Evolutionary conservation across 164 flowering plant species (phyloP).

Genomic region (Taxillus chinensis): DNA sequence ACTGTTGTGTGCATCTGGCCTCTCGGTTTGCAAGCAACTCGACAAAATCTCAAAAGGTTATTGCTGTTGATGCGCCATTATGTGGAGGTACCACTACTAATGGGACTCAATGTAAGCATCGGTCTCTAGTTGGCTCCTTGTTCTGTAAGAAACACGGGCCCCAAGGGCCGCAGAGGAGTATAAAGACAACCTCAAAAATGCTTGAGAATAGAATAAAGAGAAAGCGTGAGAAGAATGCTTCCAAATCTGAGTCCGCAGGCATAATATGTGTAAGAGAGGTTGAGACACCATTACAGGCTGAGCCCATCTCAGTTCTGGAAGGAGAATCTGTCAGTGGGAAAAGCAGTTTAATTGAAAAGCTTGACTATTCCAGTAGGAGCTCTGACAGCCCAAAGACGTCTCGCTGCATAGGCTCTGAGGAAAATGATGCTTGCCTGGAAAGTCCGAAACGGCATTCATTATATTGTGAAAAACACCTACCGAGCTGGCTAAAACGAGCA

Average conservation of each 20-base stretch:
- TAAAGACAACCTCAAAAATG: constrained; percentile 13
- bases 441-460: constrained; percentile 54
- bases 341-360: constrained; percentile 19
- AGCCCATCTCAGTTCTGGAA: constrained; percentile 22
- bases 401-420: constrained; percentile 51
- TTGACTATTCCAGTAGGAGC: constrained; percentile 19
- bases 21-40: constrained; percentile 41
- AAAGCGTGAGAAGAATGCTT: constrained; percentile 35
- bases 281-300: constrained; percentile 25
- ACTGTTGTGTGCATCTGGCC: constrained; percentile 88
- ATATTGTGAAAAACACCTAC: constrained; percentile 87
- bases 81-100: constrained; percentile 87
- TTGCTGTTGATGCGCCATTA: constrained; percentile 37
- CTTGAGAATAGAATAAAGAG: constrained; percentile 42
- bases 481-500: constrained; percentile 92
- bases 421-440: constrained; percentile 41
- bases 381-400: constrained; percentile 14
- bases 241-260: constrained; percentile 25
- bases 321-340: constrained; percentile 16
- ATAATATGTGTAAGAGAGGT: constrained; percentile 28
- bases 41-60: constrained; percentile 32
- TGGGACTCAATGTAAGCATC: constrained; percentile 87
- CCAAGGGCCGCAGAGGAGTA: constrained; percentile 41
- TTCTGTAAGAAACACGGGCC: constrained; percentile 87
- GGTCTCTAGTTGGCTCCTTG: constrained; percentile 55